Base-by-base conservation (phyloP, 768 basidiomycete genomes). In the Pholiota conissans region DNA sequence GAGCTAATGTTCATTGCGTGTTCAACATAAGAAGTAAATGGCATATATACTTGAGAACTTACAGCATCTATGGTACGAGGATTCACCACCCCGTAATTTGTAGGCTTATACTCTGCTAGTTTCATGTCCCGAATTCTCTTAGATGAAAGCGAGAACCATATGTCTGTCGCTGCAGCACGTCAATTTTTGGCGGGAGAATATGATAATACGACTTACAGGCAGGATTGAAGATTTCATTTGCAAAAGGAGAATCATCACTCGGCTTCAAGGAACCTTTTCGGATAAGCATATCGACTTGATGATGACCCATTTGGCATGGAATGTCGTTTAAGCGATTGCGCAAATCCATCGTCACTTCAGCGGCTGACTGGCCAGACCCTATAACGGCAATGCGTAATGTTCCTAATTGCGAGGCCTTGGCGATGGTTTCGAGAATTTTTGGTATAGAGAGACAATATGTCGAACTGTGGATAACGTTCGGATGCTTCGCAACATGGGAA, bases 31-130 rank as follows among this genome's bases (percentile, higher is more conserved):
- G 3, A 28, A 52, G 1, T 22, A 32, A 40, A 35, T 37, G n/a
- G 56, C 2, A n/a, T 26, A 14, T 13, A 40, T 32, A 13, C 60
- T 4, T 18, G 26, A 20, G 9, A 16, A 60, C 75, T 55, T 58
- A 77, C 78, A 22, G 58, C 57, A 56, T 78, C 76, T n/a, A 80
- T 65, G 16, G 80, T 83, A 16, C 68, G 63, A 35, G 78, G 76
- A 62, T 81, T 83, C 5, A 83, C 78, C 20, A 83, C 79, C 6
- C 82, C 76, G 62, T 84, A 83, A 65, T 84, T 83, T 8, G 83
- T 81, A 42, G 65, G 67, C 60, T 74, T 74, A 56, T 82, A 81
- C 55, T 83, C 83, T 29, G 68, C 67, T 3, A 77, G 67, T 7
- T 76, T 67, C 32, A 64, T 57, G 28, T 72, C 69, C 14, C 80